Evolutionary conservation across 2,329 filamentous ascomycete genomes (phyloP).

Genomic region (Cryphonectria nitschkei): DNA sequence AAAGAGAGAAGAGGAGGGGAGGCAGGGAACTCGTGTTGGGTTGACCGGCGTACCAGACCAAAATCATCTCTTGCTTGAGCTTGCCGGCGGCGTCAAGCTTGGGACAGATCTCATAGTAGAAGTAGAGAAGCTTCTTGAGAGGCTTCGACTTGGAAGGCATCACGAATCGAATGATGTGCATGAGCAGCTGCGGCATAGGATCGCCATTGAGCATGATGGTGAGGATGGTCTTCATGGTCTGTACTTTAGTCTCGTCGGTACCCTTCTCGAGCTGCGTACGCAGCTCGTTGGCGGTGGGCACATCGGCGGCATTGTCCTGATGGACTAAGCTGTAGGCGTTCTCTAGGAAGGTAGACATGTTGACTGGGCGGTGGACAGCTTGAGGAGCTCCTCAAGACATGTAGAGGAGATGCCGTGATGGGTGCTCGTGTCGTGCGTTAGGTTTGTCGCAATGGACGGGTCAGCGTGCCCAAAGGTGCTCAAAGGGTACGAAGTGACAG

Average conservation of each 20-base stretch:
- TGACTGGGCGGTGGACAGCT: constrained; percentile 42
- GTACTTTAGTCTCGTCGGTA: constrained; percentile 87
- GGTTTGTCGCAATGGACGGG: constrained; percentile 5
- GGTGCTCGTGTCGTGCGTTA: neutral
- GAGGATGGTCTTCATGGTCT: constrained; percentile 95
- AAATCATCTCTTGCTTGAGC: constrained; percentile 98
- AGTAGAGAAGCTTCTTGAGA: constrained; percentile 97
- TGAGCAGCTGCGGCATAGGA: constrained; percentile 90
- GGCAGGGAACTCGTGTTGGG: neutral
- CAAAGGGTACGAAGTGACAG: neutral
- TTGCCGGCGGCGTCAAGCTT: constrained; percentile 92
- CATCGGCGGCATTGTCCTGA: constrained; percentile 94
- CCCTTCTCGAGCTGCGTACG: constrained; percentile 93
- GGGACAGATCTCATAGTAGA: constrained; percentile 99
- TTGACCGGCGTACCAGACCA: constrained; percentile 76
- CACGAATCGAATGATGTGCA: constrained; percentile 99
- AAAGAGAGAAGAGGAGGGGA: neutral
- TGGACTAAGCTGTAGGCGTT: constrained; percentile 96
- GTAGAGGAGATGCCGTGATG: constrained; percentile 4
- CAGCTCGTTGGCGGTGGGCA: constrained; percentile 87
- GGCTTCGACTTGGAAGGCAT: constrained; percentile 98
- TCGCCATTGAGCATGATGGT: constrained; percentile 98
- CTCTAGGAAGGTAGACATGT: constrained; percentile 93
- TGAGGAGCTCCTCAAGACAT: constrained; percentile 24
- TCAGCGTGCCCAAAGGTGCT: neutral